A percentile compares a stretch with the other conserved stretches of the same genome.
phyloP scores from a whole-genome alignment of 495 filamentous ascomycete species.

The Penicillium desertorum region DNA sequence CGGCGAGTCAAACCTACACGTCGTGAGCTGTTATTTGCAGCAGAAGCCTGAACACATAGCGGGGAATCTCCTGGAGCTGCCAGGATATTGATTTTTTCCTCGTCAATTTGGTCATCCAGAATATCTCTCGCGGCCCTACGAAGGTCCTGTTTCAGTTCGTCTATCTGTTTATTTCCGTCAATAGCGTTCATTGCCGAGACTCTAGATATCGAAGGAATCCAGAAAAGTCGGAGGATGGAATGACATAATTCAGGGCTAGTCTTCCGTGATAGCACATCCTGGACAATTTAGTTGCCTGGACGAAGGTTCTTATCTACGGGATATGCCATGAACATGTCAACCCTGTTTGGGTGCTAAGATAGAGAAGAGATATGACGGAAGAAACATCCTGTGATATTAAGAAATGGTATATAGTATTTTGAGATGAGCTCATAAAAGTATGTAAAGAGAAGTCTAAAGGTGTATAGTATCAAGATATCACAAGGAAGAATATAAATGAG shows the following conservation, averaged over 20 bases:
- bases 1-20: neutral
- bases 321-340: too few relatives aligned
- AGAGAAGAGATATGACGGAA: too few relatives aligned
- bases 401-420: neutral
- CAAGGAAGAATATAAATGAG: neutral
- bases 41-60: conserved; percentile 32
- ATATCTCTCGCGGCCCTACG: conserved; percentile 8
- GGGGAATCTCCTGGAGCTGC: conserved; percentile 31
- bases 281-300: too few relatives aligned
- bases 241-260: too few relatives aligned
- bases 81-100: conserved; percentile 28
- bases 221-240: too few relatives aligned
- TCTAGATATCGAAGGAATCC: too few relatives aligned
- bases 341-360: too few relatives aligned
- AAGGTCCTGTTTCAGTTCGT: conserved; percentile 15
- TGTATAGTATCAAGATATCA: conserved; percentile 1
- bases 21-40: conserved; percentile 19
- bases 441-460: neutral
- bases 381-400: neutral
- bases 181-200: conserved; percentile 17
- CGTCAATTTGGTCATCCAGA: conserved; percentile 23
- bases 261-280: too few relatives aligned
- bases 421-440: neutral
- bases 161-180: conserved; percentile 14
- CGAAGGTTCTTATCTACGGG: too few relatives aligned